Percentiles rank a stretch among this genome's conserved stretches.
phyloP scores from a whole-genome alignment of 352 stramenopile species.

The Phytophthora kernoviae region DNA sequence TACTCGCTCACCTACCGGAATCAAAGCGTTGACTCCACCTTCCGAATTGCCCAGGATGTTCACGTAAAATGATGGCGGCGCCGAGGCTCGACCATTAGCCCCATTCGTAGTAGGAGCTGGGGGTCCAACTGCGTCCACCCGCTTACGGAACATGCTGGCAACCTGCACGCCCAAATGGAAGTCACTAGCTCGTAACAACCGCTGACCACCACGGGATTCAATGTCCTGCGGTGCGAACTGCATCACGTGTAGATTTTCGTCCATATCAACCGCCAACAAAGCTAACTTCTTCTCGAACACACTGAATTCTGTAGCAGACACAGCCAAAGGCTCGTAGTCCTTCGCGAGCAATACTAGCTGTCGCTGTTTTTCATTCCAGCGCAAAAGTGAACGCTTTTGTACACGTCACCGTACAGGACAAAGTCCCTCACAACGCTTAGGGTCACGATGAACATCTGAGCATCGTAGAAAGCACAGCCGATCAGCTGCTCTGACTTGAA shows the following conservation, averaged over 20 bases:
- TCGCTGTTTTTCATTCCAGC: slow-evolving; percentile 84
- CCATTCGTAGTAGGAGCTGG: slow-evolving; percentile 9
- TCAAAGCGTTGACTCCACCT: slow-evolving; percentile 72
- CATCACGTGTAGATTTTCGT: slow-evolving; percentile 88
- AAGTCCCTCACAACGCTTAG: slow-evolving; percentile 86
- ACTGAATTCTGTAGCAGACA: slow-evolving; percentile 85
- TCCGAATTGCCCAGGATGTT: slow-evolving; percentile 85
- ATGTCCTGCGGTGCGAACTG: slow-evolving; percentile 88
- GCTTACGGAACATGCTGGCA: slow-evolving; percentile 81
- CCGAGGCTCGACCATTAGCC: slow-evolving; percentile 10
- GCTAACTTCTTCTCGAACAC: slow-evolving; percentile 77
- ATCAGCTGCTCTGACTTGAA: slow-evolving; percentile 90
- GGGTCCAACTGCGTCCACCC: slow-evolving; percentile 30
- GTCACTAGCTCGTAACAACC: slow-evolving; percentile 77
- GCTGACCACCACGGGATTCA: slow-evolving; percentile 82
- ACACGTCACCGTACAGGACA: slow-evolving; percentile 87
- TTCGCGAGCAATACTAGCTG: slow-evolving; percentile 84
- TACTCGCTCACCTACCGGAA: slow-evolving; percentile 78
- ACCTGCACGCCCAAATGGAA: slow-evolving; percentile 86
- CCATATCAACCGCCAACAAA: slow-evolving; percentile 78
- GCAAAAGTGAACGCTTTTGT: slow-evolving; percentile 90
- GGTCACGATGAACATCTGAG: slow-evolving; percentile 88
- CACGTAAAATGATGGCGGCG: slow-evolving; percentile 51
- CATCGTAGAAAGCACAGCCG: slow-evolving; percentile 87
- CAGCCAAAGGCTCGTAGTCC: slow-evolving; percentile 82